Percentiles rank a stretch among this genome's conserved stretches.
Evolutionary conservation across 495 filamentous ascomycete species (phyloP).

Genomic region (Neurospora sp.): DNA sequence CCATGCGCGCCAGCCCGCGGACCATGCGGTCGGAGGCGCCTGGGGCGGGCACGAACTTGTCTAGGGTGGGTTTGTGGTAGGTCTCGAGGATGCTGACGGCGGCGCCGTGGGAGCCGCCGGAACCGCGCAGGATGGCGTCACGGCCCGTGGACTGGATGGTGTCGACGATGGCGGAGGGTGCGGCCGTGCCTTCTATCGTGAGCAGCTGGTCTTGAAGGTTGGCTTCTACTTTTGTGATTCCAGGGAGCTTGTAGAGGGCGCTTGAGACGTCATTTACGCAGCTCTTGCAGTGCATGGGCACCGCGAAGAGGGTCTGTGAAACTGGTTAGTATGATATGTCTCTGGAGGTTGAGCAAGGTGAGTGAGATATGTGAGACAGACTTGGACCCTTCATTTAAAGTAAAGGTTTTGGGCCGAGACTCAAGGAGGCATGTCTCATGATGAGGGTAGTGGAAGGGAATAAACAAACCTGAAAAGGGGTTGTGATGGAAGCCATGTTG

Average conservation of each 20-base stretch:
- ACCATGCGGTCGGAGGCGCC: slow-evolving; percentile 37
- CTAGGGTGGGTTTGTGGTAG: slow-evolving; percentile 42
- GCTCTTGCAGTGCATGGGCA: slow-evolving; percentile 80
- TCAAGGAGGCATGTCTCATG: background rate
- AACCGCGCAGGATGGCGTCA: slow-evolving; percentile 89
- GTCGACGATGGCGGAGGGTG: slow-evolving; percentile 79
- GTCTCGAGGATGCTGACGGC: slow-evolving; percentile 97
- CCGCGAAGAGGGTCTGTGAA: slow-evolving; percentile 78
- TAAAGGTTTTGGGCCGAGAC: background rate
- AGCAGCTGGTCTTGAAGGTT: slow-evolving; percentile 59
- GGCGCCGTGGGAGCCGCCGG: slow-evolving; percentile 72
- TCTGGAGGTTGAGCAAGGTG: background rate
- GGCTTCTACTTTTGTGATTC: slow-evolving; percentile 57
- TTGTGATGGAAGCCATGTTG: slow-evolving; percentile 25
- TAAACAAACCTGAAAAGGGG: slow-evolving; percentile 35
- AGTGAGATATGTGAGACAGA: background rate
- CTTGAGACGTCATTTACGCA: slow-evolving; percentile 78
- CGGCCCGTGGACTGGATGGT: slow-evolving; percentile 84
- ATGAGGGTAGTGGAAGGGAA: background rate
- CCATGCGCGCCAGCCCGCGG: slow-evolving; percentile 69
- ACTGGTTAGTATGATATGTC: slow-evolving; percentile 3
- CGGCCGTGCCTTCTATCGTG: slow-evolving; percentile 58
- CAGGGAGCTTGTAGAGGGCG: slow-evolving; percentile 62
- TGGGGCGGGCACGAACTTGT: slow-evolving; percentile 18
- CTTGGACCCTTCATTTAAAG: background rate